Conservation (phyloP, 306 rosid species). For the Astragalus glycyphyllos region DNA sequence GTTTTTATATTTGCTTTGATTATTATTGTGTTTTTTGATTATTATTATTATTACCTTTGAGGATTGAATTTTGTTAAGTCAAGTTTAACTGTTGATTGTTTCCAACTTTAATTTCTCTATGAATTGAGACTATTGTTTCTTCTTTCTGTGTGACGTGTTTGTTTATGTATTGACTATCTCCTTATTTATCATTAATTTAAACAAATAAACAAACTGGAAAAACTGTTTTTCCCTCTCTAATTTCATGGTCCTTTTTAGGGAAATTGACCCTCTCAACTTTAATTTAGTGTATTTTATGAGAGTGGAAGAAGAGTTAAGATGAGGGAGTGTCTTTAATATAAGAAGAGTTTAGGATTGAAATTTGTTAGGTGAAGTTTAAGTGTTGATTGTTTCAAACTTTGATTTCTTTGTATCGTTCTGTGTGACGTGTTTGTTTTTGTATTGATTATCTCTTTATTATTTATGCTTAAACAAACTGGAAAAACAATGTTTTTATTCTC, state of each 20-base stretch:
- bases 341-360: no score
- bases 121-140: no score
- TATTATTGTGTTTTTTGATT: not conserved
- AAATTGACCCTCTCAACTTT: no score
- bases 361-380: not conserved
- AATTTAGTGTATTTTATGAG: no score
- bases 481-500: not conserved
- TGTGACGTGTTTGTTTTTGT: not conserved
- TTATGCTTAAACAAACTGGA: not conserved
- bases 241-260: no score
- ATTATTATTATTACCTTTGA: not conserved
- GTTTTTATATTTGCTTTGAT: no score
- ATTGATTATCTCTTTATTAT: not conserved
- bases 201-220: no score
- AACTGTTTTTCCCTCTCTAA: no score
- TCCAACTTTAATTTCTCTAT: not conserved
- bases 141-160: not conserved
- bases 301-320: no score
- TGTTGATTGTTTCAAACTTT: not conserved
- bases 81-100: not conserved
- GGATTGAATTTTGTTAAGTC: not conserved
- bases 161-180: slow-evolving; percentile 8
- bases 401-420: not conserved
- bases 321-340: no score
- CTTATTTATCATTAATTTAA: not conserved